Evolutionary conservation across 805 yeast genomes (phyloP).

Genomic region (Candida boidinii): DNA sequence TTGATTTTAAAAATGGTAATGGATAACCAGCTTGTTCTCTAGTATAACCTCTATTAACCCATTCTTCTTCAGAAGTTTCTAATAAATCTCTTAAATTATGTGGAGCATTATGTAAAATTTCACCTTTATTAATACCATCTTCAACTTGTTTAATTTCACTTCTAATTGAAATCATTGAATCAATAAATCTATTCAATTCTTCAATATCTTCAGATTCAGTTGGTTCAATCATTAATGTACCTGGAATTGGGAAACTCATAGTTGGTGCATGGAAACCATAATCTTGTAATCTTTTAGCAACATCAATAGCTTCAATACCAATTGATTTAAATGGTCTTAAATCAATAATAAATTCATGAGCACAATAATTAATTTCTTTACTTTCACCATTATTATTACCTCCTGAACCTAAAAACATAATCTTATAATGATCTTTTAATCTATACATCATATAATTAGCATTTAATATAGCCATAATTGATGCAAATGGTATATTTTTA

Average conservation of each 20-base stretch:
- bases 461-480: conserved; percentile 84
- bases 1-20: conserved; percentile 55
- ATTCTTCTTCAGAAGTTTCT: conserved; percentile 48
- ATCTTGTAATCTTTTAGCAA: conserved; percentile 95
- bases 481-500: conserved; percentile 73
- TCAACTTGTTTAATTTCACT: conserved; percentile 70
- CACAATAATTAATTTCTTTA: conserved; percentile 61
- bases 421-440: conserved; percentile 60
- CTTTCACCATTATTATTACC: conserved; percentile 17
- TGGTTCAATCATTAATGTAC: conserved; percentile 96
- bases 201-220: conserved; percentile 88
- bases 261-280: conserved; percentile 99
- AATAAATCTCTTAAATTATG: conserved; percentile 80
- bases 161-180: conserved; percentile 77
- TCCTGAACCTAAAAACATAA: conserved; percentile 65
- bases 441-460: conserved; percentile 92
- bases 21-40: conserved; percentile 95
- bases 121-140: conserved; percentile 56
- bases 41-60: conserved; percentile 80
- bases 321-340: conserved; percentile 70
- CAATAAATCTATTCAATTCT: conserved; percentile 86
- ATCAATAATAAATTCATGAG: conserved; percentile 94
- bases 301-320: conserved; percentile 91
- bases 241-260: conserved; percentile 97
- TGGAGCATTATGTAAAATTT: conserved; percentile 81